Evolutionary conservation across 164 flowering plant genomes (phyloP).

Genomic region (Protea cynaroides): DNA sequence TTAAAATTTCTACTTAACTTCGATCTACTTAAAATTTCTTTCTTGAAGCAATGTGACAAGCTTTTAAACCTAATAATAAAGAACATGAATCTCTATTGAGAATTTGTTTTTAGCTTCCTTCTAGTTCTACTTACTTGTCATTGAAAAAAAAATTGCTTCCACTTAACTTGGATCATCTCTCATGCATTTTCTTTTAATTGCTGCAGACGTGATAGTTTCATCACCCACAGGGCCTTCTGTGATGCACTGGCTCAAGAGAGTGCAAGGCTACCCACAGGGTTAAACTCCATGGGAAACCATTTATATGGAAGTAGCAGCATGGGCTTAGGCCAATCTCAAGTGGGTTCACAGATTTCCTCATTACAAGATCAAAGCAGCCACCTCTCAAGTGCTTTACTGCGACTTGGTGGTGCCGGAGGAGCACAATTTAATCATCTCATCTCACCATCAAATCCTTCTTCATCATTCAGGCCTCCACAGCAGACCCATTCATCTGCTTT

Average conservation of each 20-base stretch:
- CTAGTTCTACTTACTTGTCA: not conserved
- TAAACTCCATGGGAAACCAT: conserved; percentile 55
- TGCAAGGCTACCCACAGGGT: conserved; percentile 53
- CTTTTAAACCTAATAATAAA: not conserved
- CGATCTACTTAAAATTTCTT: conserved; percentile 1
- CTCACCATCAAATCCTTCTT: conserved; percentile 18
- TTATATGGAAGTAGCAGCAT: conserved; percentile 42
- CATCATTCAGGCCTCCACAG: conserved; percentile 27
- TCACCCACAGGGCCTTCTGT: conserved; percentile 89
- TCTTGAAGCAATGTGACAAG: not conserved
- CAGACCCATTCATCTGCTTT: conserved; percentile 18
- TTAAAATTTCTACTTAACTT: not conserved
- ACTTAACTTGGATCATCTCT: conserved; percentile 5
- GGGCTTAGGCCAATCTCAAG: conserved; percentile 46
- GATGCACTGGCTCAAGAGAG: conserved; percentile 89
- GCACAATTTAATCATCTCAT: conserved; percentile 41
- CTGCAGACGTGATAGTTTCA: conserved; percentile 87
- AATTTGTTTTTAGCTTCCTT: not conserved
- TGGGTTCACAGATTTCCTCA: conserved; percentile 37
- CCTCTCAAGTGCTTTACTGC: conserved; percentile 31
- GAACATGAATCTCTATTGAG: not conserved
- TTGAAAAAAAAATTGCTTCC: too few relatives aligned
- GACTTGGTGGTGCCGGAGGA: conserved; percentile 35
- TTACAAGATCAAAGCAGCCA: conserved; percentile 35
- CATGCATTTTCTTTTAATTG: conserved; percentile 3